Evolutionary conservation across 2,329 filamentous ascomycete species (phyloP).

Genomic region (Eurotiales sp.): DNA sequence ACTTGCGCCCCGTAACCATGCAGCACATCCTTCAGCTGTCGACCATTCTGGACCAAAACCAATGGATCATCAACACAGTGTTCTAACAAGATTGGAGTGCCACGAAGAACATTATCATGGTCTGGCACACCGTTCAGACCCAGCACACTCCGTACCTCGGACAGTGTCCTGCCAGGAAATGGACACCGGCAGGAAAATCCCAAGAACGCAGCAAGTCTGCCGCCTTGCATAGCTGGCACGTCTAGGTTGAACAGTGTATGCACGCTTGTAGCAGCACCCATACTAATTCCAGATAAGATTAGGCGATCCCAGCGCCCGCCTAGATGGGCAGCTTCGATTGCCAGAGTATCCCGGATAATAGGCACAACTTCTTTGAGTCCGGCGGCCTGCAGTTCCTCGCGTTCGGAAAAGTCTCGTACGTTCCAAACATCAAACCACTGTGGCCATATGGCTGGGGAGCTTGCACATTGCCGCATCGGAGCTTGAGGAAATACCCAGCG

Average conservation of each 20-base stretch:
- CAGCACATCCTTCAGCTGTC: neutral
- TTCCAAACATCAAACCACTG: conserved; percentile 12
- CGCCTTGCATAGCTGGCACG: neutral
- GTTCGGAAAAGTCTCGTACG: conserved; percentile 5
- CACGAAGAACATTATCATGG: neutral
- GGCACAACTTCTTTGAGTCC: conserved; percentile 9
- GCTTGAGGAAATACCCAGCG: conserved; percentile 10
- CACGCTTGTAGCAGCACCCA: conserved; percentile 2
- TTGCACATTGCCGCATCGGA: conserved; percentile 3
- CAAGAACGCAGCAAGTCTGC: conserved; percentile 3
- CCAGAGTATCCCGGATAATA: neutral
- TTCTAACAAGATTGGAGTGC: conserved; percentile 8
- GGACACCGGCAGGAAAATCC: conserved; percentile 4
- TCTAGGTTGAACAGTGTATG: conserved; percentile 6
- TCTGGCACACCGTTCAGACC: neutral
- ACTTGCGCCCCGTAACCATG: conserved; percentile 2
- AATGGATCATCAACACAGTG: conserved; percentile 8
- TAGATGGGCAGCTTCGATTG: neutral
- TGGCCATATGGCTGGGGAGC: neutral
- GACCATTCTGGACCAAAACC: conserved; percentile 1
- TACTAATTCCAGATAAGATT: conserved; percentile 5
- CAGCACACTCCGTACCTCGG: neutral
- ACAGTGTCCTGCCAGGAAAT: conserved; percentile 5
- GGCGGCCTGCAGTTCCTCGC: conserved; percentile 1
- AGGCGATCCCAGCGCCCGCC: neutral